Base-by-base conservation (phyloP, 768 basidiomycete species). In the Lactarius trivialis region DNA sequence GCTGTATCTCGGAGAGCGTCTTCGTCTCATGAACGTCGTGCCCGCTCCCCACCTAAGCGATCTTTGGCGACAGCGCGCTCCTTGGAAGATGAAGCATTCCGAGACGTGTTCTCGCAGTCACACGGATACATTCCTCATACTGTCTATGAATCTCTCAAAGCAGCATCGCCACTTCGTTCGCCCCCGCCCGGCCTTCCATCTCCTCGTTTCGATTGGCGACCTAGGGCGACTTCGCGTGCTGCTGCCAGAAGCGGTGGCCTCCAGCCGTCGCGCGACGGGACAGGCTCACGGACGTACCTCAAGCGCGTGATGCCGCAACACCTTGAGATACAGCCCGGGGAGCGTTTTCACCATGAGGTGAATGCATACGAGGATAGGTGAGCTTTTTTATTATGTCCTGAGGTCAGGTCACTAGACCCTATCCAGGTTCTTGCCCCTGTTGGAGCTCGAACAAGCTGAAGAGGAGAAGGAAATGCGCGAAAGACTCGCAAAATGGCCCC, bases 401-500 rank as follows among this genome's bases (percentile, higher is more conserved):
- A 41, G 49, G 9, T 15, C 12, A 5, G 24, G 24, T 26, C 54
- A 19, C 39, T 36, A n/a, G 17, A 30, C 30, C 9, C 49, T 19
- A n/a, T 5, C 19, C 43, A 84, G 82, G 45, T 80, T 91, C 67
- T 56, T 75, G 17, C 76, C 78, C 0, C 63, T 83, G 7, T 67
- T 82, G 8, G 71, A 76, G 11, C 77, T 80, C 14, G 91, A 93
- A 72, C 84, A 86, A 70, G 78, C 76, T 0, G 83, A 89, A 67
- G 83, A 81, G 41, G 83, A 86, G 64, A 78, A 79, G 1, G 77
- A 82, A 1, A 70, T 89, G 26, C 78, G 77, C 55, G 77, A 88
- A 63, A 83, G 91, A 37, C 77, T 93, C 17, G 76, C 83, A 1
- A 81, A 79, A 17, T 92, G 91, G 91, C 76, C 82, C 12, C 60